These are phyloP conservation scores for Acer campestre DNA, from an alignment of 345 rosid genomes.

Conservation along the genomic window DNA sequence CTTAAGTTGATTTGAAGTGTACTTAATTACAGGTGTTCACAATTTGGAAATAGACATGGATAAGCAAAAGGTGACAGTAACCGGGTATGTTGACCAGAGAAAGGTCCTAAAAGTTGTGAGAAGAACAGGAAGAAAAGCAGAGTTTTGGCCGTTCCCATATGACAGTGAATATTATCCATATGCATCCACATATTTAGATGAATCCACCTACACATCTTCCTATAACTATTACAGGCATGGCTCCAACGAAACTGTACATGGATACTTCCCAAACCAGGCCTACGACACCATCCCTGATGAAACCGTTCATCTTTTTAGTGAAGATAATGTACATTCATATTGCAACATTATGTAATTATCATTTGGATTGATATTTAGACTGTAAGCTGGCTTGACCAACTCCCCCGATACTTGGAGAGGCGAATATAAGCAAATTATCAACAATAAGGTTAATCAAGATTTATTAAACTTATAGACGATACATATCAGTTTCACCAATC, in stretches of 20 bases:
- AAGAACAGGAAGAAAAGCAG: conserved; percentile 74
- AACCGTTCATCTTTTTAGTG: conserved; percentile 75
- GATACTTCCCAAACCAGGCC: conserved; percentile 61
- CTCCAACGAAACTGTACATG: conserved; percentile 52
- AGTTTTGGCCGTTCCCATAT: conserved; percentile 86
- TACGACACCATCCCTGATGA: conserved; percentile 56
- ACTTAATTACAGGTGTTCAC: conserved; percentile 54
- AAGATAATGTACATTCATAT: conserved; percentile 80
- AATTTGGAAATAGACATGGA: conserved; percentile 73
- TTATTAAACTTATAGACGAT: too few species aligned
- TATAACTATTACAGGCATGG: conserved; percentile 62
- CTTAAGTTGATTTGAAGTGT: too few species aligned
- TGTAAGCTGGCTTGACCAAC: too few species aligned
- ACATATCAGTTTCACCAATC: too few species aligned
- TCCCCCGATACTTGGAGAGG: too few species aligned
- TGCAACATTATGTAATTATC: conserved; percentile 37
- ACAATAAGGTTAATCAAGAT: too few species aligned
- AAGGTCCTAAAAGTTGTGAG: conserved; percentile 69
- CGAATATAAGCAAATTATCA: too few species aligned
- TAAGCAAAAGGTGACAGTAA: conserved; percentile 78
- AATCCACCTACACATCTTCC: conserved; percentile 47
- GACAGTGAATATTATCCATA: conserved; percentile 71
- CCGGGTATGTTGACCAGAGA: conserved; percentile 63
- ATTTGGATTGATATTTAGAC: too few species aligned
- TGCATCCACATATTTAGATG: conserved; percentile 53